A percentile compares a stretch with the other conserved stretches of the same genome.
Conservation (phyloP, 176 grass and related monocot species). For the Saccharum spontaneum region DNA sequence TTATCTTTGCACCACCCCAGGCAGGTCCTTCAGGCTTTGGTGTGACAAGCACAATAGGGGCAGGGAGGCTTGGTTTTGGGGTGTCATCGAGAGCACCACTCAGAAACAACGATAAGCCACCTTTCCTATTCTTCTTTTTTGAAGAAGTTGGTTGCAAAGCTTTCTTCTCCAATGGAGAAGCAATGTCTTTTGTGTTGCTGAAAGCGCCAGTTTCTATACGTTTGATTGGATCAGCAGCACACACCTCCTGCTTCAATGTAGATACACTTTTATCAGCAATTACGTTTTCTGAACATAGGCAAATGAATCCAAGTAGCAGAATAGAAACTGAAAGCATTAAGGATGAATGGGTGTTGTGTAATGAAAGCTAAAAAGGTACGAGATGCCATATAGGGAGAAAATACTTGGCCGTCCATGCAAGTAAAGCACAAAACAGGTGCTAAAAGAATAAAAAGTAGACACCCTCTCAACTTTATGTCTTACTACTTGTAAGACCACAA, state of each 20-base stretch:
- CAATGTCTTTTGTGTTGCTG: constrained; percentile 36
- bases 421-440: constrained; percentile 38
- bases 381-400: constrained; percentile 12
- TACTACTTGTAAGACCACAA: neutral
- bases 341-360: neutral
- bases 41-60: constrained; percentile 33
- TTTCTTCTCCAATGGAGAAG: constrained; percentile 52
- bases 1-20: constrained; percentile 86
- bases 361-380: constrained; percentile 12
- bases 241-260: constrained; percentile 50
- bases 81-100: constrained; percentile 94
- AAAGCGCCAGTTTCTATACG: constrained; percentile 40
- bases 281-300: neutral
- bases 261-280: constrained; percentile 28
- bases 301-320: neutral
- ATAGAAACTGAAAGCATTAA: neutral
- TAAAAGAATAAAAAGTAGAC: constrained; percentile 28
- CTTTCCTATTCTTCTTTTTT: constrained; percentile 97
- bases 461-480: constrained; percentile 27
- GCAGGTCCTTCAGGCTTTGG: constrained; percentile 85
- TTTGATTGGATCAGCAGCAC: constrained; percentile 44
- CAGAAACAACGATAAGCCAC: constrained; percentile 88
- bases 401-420: constrained; percentile 43
- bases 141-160: constrained; percentile 42
- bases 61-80: constrained; percentile 54